A percentile compares a stretch with the other conserved stretches of the same genome.
These are phyloP conservation scores for Termitomyces sp. DNA, from an alignment of 768 basidiomycete species.

Conservation along the genomic window DNA sequence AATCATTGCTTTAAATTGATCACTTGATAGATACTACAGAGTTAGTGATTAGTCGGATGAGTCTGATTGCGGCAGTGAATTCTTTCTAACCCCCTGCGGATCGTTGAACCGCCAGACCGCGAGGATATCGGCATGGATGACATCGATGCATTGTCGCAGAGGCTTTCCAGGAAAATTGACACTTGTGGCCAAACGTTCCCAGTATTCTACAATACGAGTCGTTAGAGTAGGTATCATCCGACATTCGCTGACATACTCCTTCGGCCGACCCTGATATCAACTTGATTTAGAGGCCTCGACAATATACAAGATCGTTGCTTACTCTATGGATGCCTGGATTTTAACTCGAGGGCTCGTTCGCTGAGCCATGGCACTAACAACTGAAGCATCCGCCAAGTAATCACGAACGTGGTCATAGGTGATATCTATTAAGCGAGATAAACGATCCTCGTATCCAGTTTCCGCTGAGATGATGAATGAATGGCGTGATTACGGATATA, in stretches of 20 bases:
- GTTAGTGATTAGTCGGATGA: neutral
- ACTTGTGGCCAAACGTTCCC: conserved; percentile 19
- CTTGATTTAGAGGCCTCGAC: neutral
- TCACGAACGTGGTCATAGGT: conserved; percentile 13
- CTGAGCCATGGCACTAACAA: conserved; percentile 20
- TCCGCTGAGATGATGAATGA: neutral
- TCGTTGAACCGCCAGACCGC: conserved; percentile 20
- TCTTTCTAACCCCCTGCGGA: conserved; percentile 13
- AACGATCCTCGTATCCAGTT: conserved; percentile 3
- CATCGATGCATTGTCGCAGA: conserved; percentile 15
- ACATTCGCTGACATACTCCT: conserved; percentile 8
- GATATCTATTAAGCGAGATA: conserved; percentile 6
- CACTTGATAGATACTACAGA: conserved; percentile 11
- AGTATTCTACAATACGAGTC: conserved; percentile 15
- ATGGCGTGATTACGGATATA: neutral
- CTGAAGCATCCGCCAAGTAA: conserved; percentile 10
- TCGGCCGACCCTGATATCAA: conserved; percentile 10
- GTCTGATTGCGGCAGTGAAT: neutral
- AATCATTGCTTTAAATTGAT: conserved; percentile 14
- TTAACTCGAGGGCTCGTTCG: conserved; percentile 15
- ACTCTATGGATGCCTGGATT: conserved; percentile 20
- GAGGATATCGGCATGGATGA: conserved; percentile 20
- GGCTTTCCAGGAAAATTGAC: conserved; percentile 12
- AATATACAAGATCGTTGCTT: neutral
- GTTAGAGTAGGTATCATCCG: neutral